Conservation (phyloP, 805 yeast species). For the Wickerhamomyces tratensis region DNA sequence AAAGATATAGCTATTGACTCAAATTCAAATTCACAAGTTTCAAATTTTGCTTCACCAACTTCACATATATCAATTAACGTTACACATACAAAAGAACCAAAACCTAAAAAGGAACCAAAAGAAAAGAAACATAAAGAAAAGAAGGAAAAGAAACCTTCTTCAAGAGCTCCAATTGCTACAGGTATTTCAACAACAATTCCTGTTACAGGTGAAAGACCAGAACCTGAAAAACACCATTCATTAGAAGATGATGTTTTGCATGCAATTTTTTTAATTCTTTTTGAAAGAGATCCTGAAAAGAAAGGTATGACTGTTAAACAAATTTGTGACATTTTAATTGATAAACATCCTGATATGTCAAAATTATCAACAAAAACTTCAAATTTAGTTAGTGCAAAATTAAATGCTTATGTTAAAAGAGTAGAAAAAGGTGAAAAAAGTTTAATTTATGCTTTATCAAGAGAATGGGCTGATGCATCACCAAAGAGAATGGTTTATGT, state of each 20-base stretch:
- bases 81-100: neutral
- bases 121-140: slow-evolving; percentile 15
- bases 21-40: neutral
- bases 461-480: slow-evolving; percentile 89
- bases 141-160: slow-evolving; percentile 12
- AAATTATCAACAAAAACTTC: slow-evolving; percentile 73
- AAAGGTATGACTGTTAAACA: slow-evolving; percentile 88
- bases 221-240: slow-evolving; percentile 54
- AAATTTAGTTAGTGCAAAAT: slow-evolving; percentile 70
- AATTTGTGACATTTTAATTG: slow-evolving; percentile 66
- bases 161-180: slow-evolving; percentile 34
- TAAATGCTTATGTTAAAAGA: slow-evolving; percentile 78
- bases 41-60: neutral
- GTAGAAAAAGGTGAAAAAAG: slow-evolving; percentile 76
- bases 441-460: slow-evolving; percentile 61
- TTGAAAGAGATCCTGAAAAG: slow-evolving; percentile 57
- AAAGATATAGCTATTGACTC: neutral
- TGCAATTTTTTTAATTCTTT: slow-evolving; percentile 66
- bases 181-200: slow-evolving; percentile 76
- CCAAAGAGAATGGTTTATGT: slow-evolving; percentile 87
- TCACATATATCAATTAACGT: neutral
- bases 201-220: slow-evolving; percentile 66
- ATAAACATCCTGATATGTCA: slow-evolving; percentile 78
- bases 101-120: slow-evolving; percentile 3
- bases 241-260: slow-evolving; percentile 68